Percentiles rank a stretch among this genome's conserved stretches.
phyloP scores from a whole-genome alignment of 805 yeast species.

The Lachancea sp. region DNA sequence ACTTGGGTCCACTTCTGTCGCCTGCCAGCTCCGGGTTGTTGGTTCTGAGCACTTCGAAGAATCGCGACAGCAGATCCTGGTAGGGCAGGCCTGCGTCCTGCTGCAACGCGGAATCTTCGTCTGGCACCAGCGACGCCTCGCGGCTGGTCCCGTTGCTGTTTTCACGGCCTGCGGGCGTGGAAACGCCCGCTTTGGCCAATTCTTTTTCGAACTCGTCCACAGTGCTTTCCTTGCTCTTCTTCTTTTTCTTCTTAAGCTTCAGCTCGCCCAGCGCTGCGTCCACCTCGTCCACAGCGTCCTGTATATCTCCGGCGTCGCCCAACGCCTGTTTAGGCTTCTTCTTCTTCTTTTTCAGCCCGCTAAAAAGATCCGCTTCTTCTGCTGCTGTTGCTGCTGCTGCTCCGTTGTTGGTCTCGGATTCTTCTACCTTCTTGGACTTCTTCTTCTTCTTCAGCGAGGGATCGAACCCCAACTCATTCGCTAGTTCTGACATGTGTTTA shows the following conservation, averaged over 20 bases:
- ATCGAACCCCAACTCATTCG: slow-evolving; percentile 54
- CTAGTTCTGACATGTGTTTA: slow-evolving; percentile 26
- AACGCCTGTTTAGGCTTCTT: slow-evolving; percentile 50
- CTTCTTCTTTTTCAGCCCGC: slow-evolving; percentile 81
- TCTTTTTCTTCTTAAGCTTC: slow-evolving; percentile 77
- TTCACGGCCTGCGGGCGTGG: slow-evolving; percentile 31
- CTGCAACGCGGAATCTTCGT: slow-evolving; percentile 30
- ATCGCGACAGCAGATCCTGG: slow-evolving; percentile 70
- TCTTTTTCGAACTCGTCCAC: slow-evolving; percentile 83
- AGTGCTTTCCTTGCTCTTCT: slow-evolving; percentile 52
- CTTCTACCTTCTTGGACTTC: slow-evolving; percentile 50
- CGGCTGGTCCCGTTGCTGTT: slow-evolving; percentile 30
- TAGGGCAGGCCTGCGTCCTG: slow-evolving; percentile 62
- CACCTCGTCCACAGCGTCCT: slow-evolving; percentile 38
- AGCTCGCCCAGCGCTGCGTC: slow-evolving; percentile 64
- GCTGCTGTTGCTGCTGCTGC: slow-evolving; percentile 38
- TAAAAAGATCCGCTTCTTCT: slow-evolving; percentile 61
- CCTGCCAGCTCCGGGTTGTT: slow-evolving; percentile 99
- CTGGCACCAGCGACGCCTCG: slow-evolving; percentile 30
- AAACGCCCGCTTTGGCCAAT: slow-evolving; percentile 83
- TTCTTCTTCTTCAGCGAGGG: slow-evolving; percentile 73
- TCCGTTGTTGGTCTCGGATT: slow-evolving; percentile 32
- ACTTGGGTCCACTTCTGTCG: slow-evolving; percentile 84
- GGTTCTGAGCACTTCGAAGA: slow-evolving; percentile 76
- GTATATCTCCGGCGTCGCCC: slow-evolving; percentile 33